A percentile compares a stretch with the other conserved stretches of the same genome.
Conservation (phyloP, 129 eudicot genomes). For the Helichrysum umbraculigerum region DNA sequence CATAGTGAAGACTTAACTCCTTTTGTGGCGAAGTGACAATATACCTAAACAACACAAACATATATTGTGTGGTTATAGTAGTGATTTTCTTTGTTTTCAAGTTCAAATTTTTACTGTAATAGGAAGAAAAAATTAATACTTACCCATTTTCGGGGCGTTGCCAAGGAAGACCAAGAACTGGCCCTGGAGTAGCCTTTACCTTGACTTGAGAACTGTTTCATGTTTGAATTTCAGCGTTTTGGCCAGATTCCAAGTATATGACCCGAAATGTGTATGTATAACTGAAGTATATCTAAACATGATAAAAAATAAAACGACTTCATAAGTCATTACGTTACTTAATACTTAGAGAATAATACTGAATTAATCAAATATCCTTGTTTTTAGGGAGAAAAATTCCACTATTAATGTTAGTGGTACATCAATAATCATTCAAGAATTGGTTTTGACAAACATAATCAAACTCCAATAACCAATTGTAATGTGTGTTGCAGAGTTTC, state of each 20-base stretch:
- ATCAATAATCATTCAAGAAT: too few species aligned
- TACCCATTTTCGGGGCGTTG: slow-evolving; percentile 99
- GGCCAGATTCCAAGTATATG: slow-evolving; percentile 81
- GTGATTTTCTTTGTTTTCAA: not conserved
- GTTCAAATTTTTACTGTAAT: not conserved
- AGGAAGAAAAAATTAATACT: not conserved
- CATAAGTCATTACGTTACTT: too few species aligned
- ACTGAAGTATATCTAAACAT: slow-evolving; percentile 9
- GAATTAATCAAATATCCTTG: too few species aligned
- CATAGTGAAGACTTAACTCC: slow-evolving; percentile 66
- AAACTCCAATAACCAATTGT: too few species aligned
- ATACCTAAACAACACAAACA: slow-evolving; percentile 51
- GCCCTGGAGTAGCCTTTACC: slow-evolving; percentile 83
- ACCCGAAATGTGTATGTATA: slow-evolving; percentile 39
- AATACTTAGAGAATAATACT: too few species aligned
- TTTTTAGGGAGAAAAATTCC: too few species aligned
- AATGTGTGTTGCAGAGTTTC: too few species aligned
- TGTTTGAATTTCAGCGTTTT: slow-evolving; percentile 59
- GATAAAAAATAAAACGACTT: too few species aligned
- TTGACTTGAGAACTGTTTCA: slow-evolving; percentile 51
- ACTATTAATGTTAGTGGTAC: too few species aligned
- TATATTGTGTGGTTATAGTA: not conserved
- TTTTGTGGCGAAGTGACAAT: slow-evolving; percentile 69
- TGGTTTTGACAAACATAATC: too few species aligned
- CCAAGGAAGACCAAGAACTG: slow-evolving; percentile 97